Evolutionary conservation across 345 rosid genomes (phyloP).

Genomic region (Reutealis trisperma): DNA sequence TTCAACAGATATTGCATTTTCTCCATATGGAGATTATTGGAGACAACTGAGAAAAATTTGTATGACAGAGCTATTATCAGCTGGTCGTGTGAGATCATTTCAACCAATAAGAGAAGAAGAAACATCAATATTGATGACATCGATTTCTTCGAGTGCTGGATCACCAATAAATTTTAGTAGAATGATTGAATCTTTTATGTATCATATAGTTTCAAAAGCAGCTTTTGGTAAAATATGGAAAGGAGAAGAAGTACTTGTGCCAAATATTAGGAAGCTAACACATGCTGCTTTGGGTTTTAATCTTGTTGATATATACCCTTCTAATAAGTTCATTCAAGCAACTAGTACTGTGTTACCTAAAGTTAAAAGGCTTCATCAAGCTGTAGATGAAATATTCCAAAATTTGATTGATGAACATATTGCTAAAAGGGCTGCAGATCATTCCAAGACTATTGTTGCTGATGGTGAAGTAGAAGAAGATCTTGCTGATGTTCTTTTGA

Average conservation of each 20-base stretch:
- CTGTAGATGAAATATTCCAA: background rate
- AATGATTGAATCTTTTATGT: background rate
- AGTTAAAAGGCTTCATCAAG: background rate
- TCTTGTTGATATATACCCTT: constrained; percentile 6
- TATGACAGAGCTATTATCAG: constrained; percentile 1
- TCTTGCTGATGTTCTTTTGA: background rate
- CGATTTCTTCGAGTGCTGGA: background rate
- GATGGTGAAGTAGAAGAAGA: background rate
- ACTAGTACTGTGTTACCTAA: background rate
- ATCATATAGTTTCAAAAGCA: background rate
- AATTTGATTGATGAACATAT: background rate
- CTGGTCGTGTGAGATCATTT: background rate
- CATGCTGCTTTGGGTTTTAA: background rate
- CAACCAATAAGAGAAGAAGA: constrained; percentile 5
- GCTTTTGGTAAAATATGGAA: constrained; percentile 7
- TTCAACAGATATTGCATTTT: background rate
- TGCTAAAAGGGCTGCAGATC: background rate
- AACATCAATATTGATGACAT: background rate
- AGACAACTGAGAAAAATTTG: constrained; percentile 13
- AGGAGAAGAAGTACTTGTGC: constrained; percentile 4
- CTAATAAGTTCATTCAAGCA: background rate
- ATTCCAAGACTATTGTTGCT: background rate
- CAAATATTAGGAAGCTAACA: background rate
- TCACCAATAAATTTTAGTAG: background rate
- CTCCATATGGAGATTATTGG: constrained; percentile 16